Percentiles rank a stretch among this genome's conserved stretches.
Evolutionary conservation across 345 rosid genomes (phyloP).

Genomic region (Populus pruinosa): DNA sequence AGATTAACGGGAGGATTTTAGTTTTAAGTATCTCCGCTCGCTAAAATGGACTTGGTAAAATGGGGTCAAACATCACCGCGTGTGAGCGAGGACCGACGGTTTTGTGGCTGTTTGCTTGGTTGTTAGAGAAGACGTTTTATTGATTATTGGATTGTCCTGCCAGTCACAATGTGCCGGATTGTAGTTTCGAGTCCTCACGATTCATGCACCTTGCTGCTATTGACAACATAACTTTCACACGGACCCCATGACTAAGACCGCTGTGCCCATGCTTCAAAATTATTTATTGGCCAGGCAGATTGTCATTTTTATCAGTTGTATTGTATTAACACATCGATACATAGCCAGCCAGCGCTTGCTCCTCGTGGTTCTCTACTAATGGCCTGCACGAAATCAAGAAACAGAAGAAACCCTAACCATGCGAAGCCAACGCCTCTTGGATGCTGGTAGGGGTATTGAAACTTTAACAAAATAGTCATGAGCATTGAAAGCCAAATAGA

Average conservation of each 20-base stretch:
- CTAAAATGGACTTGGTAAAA: no score
- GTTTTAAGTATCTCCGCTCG: no score
- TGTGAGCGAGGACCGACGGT: no score
- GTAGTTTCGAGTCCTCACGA: neutral
- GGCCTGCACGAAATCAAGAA: neutral
- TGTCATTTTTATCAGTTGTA: neutral
- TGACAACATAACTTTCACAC: neutral
- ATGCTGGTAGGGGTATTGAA: constrained; percentile 59
- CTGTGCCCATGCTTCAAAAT: neutral
- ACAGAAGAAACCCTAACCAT: constrained; percentile 55
- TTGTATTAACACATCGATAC: neutral
- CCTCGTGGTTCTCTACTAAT: no score
- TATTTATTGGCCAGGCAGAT: neutral
- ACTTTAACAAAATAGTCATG: constrained; percentile 62
- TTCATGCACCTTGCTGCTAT: neutral
- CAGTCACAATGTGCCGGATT: neutral
- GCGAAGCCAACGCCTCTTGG: constrained; percentile 61
- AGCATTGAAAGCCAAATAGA: constrained; percentile 76
- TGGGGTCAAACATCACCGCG: no score
- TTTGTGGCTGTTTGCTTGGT: neutral
- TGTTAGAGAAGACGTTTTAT: neutral
- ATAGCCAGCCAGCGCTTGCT: neutral
- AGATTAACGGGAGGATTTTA: no score
- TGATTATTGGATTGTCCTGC: neutral
- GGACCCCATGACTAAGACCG: neutral